phyloP scores from a whole-genome alignment of 2,329 filamentous ascomycete genomes.

The Fonsecaea pedrosoi region DNA sequence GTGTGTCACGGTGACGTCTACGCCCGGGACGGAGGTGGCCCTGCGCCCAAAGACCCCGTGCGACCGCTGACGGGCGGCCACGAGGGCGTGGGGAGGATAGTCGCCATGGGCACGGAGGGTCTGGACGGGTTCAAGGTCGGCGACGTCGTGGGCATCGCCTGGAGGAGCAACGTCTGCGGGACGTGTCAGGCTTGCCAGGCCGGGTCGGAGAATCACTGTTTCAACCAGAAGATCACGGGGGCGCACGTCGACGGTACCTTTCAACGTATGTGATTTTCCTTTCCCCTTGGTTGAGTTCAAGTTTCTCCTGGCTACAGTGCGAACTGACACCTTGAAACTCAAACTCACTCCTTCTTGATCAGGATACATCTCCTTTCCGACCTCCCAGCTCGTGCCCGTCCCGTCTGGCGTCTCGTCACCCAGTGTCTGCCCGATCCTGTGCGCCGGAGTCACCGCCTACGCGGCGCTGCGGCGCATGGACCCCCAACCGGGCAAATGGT shows the following conservation, averaged over 20 bases:
- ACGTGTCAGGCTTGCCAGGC: slow-evolving; percentile 18
- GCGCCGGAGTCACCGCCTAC: slow-evolving; percentile 16
- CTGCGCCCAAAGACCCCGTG: slow-evolving; percentile 16
- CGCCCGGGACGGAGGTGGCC: slow-evolving; percentile 22
- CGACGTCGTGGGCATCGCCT: slow-evolving; percentile 18
- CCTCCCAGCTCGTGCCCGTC: slow-evolving; percentile 14
- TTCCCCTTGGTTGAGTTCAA: too few species aligned
- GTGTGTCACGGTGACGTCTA: slow-evolving; percentile 28
- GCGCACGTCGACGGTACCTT: slow-evolving; percentile 18
- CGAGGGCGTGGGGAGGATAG: slow-evolving; percentile 19
- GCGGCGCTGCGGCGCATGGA: slow-evolving; percentile 12
- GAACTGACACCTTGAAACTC: too few species aligned
- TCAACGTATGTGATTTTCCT: slow-evolving; percentile 7
- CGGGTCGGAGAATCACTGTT: slow-evolving; percentile 21
- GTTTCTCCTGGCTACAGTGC: too few species aligned
- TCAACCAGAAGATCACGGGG: slow-evolving; percentile 18
- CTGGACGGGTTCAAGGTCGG: slow-evolving; percentile 10
- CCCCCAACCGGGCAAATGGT: slow-evolving; percentile 16
- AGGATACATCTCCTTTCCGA: slow-evolving; percentile 23
- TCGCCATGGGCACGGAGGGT: slow-evolving; percentile 11
- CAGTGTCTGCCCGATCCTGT: slow-evolving; percentile 15
- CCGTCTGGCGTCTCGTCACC: slow-evolving; percentile 14
- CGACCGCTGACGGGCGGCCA: slow-evolving; percentile 20
- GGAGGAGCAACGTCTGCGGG: slow-evolving; percentile 18
- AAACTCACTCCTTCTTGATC: not conserved